phyloP scores from a whole-genome alignment of 73 alveolate genomes.

The Effrenium voratum region DNA sequence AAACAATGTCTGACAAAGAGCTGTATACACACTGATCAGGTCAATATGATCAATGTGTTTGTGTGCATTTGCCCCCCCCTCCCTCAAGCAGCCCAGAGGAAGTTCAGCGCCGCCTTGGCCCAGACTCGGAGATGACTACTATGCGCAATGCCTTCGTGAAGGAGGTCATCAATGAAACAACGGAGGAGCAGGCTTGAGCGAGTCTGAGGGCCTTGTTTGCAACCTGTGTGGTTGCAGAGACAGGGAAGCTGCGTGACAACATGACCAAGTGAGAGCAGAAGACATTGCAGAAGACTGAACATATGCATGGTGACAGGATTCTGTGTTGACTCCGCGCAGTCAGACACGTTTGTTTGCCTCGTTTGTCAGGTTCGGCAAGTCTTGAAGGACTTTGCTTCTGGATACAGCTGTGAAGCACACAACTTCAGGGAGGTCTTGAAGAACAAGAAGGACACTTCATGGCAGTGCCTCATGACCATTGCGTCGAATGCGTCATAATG shows the following conservation, averaged over 20 bases:
- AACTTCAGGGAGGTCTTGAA: not conserved
- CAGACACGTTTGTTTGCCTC: not conserved
- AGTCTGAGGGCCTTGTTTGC: too few species aligned
- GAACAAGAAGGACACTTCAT: constrained; percentile 27
- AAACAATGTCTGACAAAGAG: too few species aligned
- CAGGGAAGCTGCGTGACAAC: too few species aligned
- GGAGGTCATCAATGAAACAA: not conserved
- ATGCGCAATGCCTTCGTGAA: constrained; percentile 13
- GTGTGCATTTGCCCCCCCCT: too few species aligned
- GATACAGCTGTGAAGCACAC: not conserved
- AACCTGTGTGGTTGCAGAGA: not conserved
- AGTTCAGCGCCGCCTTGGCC: constrained; percentile 36
- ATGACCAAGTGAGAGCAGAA: too few species aligned
- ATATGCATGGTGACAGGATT: not conserved
- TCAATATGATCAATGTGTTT: too few species aligned
- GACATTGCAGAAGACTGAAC: not conserved
- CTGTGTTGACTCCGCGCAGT: not conserved
- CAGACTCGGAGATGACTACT: constrained; percentile 19
- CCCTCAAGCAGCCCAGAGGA: too few species aligned
- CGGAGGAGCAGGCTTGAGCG: not conserved
- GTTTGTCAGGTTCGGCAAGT: not conserved
- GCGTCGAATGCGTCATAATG: too few species aligned
- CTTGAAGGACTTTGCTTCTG: constrained; percentile 35
- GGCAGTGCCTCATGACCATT: too few species aligned
- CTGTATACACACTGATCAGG: too few species aligned